Evolutionary conservation across 345 rosid genomes (phyloP), one percentile per base, ranked within the genome.

Genomic region (Fremontodendron californicum): DNA sequence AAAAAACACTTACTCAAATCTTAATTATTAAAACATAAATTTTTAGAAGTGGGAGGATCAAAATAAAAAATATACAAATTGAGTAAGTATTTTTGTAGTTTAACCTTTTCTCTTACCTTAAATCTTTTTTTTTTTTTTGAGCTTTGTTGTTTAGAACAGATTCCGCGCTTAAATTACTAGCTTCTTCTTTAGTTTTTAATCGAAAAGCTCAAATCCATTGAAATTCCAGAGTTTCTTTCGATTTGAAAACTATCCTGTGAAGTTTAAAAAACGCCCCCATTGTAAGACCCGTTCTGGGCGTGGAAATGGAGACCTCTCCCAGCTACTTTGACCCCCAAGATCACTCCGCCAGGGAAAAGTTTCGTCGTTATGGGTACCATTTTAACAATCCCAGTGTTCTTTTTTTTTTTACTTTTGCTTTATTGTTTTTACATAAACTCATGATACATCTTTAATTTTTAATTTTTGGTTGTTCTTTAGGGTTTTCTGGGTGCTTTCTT

Each of bases 331-430:
- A 93, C 83, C 99, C 99, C 6, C 89, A 85, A 77, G 90, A 81
- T 52, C 91, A 89, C 85, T 79, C 85, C 73, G 83, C 77, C 79
- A 82, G 99, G 62, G 97, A 92, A 68, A 89, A 87, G 57, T 96
- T 79, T 79, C 96, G 99, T 54, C 99, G 99, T 73, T 96, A 90
- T 79, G 93, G 99, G 99, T 93, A 88, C 60, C 8, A 5, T 10
- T 21, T 55, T 42, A 13, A 67, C 12, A 5, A 74, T 7, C 37
- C 35, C 19, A 23, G n/a, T n/a, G n/a, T n/a, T 52, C 60, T 43
- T 27, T 58, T 57, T 35, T 15, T 33, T 33, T 54, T 54, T 54
- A 54, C 27, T 33, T 33, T 33, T 33, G 35, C 1, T 33, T 33
- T 1, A 3, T 33, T 33, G 1, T 33, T 33, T 33, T 33, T 33